Evolutionary conservation across 495 filamentous ascomycete species (phyloP), one percentile per base, ranked within the genome.

Genomic region (Podospora pseudoanserina): DNA sequence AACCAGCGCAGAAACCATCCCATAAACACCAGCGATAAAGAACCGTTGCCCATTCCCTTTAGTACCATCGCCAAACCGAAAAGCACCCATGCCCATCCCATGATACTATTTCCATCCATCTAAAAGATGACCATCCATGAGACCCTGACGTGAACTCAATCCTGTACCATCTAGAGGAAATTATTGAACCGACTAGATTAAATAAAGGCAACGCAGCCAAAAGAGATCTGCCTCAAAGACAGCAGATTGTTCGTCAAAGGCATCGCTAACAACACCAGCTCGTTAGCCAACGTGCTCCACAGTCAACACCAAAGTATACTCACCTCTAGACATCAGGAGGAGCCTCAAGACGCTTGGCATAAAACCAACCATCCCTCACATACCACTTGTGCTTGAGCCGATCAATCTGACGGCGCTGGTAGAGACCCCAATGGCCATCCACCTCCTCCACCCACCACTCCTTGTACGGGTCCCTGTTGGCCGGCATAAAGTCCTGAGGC

Each of bases 371-470:
- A 34, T 79, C 72, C 61, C 75, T 75, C 39, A 80, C 75, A 68
- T 80, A 85, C 85, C 85, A 86, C 60, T 81, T 76, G 57, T 75
- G 81, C 34, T 80, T 78, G 59, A 85, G 76, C 63, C 80, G 73
- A 73, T 86, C 85, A 62, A 86, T 82, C 5, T 80, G 79, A 66
- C 75, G 75, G n/a, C 84, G 79, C 69, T 79, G 81, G 28, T 79
- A 76, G 60, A 82, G 72, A 26, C 78, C 76, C 79, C 79, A 86
- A 54, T 75, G 74, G 16, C 80, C 80, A 69, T 85, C 79, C 23
- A 80, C 70, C 69, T 86, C 83, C 15, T 83, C 79, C 59, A 78
- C 76, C 76, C 80, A 82, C 68, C 85, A 86, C 75, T 83, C 77
- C 63, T 84, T 83, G 53, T 75, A 79, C 19, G 81, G 78, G 66